phyloP scores from a whole-genome alignment of 441 rosid genomes.

The Macaranga tanarius region DNA sequence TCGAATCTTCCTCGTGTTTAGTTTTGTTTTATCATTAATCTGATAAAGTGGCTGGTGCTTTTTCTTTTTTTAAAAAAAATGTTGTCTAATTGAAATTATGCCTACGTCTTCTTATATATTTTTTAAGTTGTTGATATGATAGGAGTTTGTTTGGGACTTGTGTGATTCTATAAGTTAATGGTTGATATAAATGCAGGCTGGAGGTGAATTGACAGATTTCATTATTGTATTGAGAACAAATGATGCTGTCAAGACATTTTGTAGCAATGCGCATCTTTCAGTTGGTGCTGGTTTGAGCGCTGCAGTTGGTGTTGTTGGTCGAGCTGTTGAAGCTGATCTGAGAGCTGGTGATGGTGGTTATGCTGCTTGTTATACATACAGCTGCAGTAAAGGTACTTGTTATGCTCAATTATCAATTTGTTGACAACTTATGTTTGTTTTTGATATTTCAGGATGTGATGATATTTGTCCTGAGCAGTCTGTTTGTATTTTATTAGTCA shows the following conservation, averaged over 20 bases:
- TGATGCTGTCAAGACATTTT: conserved; percentile 83
- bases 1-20: background rate
- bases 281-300: conserved; percentile 93
- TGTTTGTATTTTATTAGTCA: background rate
- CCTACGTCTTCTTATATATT: background rate
- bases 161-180: conserved; percentile 4
- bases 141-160: too few relatives aligned
- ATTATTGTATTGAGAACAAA: conserved; percentile 75
- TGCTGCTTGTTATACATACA: conserved; percentile 94
- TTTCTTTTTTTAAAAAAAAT: background rate
- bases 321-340: conserved; percentile 82
- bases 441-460: conserved; percentile 3
- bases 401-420: background rate
- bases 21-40: background rate
- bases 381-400: conserved; percentile 88
- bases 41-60: background rate
- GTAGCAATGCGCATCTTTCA: conserved; percentile 76
- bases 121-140: background rate
- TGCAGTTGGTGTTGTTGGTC: conserved; percentile 74
- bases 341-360: conserved; percentile 95
- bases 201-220: conserved; percentile 93
- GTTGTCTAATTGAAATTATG: background rate
- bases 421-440: background rate
- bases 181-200: conserved; percentile 55
- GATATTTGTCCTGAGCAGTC: background rate